These are phyloP conservation scores for Nemania bipapillata DNA, from an alignment of 2,329 filamentous ascomycete species.

Conservation along the genomic window DNA sequence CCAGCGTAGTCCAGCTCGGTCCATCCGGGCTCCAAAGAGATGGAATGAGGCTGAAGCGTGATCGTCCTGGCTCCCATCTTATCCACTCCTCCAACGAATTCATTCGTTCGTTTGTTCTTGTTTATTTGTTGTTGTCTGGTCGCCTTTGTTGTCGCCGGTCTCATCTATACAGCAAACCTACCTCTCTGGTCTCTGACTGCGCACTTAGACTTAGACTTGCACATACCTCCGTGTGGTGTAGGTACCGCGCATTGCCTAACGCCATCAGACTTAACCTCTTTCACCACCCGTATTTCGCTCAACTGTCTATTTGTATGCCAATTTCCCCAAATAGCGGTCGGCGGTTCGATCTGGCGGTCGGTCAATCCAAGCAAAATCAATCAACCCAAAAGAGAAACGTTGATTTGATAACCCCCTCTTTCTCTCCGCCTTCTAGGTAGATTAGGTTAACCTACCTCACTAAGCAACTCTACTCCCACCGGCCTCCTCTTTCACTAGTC, in stretches of 20 bases:
- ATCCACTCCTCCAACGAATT: constrained; percentile 19
- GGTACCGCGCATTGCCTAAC: background rate
- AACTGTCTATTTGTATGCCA: background rate
- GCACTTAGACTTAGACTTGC: background rate
- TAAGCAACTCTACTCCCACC: background rate
- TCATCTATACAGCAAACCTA: background rate
- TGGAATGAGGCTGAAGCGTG: constrained; percentile 40
- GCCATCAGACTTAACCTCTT: too few species aligned
- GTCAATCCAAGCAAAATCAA: constrained; percentile 6
- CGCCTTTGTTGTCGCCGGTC: constrained; percentile 2
- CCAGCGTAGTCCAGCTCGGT: background rate
- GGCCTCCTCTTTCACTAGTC: constrained; percentile 1
- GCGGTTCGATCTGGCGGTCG: constrained; percentile 15
- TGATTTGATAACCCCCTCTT: constrained; percentile 32
- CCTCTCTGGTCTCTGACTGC: too few species aligned
- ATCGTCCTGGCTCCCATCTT: constrained; percentile 17
- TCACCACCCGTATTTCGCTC: constrained; percentile 16
- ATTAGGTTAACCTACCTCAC: background rate
- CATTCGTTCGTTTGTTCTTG: constrained; percentile 19
- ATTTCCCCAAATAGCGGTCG: constrained; percentile 30
- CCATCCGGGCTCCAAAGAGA: constrained; percentile 10
- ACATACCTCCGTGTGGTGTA: background rate
- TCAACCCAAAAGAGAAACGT: constrained; percentile 32
- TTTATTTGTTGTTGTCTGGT: constrained; percentile 22
- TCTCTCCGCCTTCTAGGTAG: constrained; percentile 28